A percentile compares a stretch with the other conserved stretches of the same genome.
Conservation (phyloP, 441 rosid genomes). For the Erodium trifolium region DNA sequence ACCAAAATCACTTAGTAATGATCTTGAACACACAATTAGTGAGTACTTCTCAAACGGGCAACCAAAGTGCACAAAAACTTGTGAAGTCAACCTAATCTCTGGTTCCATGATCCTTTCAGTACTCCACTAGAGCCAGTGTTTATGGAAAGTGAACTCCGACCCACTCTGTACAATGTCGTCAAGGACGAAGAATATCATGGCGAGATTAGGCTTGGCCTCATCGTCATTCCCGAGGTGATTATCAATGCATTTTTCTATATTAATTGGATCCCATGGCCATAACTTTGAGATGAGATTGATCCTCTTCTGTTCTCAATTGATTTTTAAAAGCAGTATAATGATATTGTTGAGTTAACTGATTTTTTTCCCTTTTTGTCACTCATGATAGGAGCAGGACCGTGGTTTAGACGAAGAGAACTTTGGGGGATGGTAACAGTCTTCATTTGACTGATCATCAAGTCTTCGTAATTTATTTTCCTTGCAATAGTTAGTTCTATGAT, state of each 20-base stretch:
- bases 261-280: too few species aligned
- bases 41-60: not conserved
- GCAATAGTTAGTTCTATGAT: too few species aligned
- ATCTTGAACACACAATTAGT: not conserved
- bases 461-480: too few species aligned
- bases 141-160: not conserved
- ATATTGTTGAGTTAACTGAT: not conserved
- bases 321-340: not conserved
- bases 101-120: not conserved
- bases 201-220: not conserved
- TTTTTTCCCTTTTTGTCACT: not conserved
- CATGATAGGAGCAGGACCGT: not conserved
- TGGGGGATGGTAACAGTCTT: not conserved
- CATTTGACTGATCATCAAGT: not conserved
- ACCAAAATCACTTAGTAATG: not conserved
- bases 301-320: not conserved
- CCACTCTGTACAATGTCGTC: not conserved
- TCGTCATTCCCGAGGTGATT: not conserved
- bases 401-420: not conserved
- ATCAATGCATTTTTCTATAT: not conserved
- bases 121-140: not conserved
- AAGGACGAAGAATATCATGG: not conserved
- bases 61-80: not conserved
- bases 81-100: not conserved
- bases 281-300: too few species aligned